These are phyloP conservation scores for Cercospora brassicicola DNA, from an alignment of 2,329 filamentous ascomycete genomes.

Conservation along the genomic window DNA sequence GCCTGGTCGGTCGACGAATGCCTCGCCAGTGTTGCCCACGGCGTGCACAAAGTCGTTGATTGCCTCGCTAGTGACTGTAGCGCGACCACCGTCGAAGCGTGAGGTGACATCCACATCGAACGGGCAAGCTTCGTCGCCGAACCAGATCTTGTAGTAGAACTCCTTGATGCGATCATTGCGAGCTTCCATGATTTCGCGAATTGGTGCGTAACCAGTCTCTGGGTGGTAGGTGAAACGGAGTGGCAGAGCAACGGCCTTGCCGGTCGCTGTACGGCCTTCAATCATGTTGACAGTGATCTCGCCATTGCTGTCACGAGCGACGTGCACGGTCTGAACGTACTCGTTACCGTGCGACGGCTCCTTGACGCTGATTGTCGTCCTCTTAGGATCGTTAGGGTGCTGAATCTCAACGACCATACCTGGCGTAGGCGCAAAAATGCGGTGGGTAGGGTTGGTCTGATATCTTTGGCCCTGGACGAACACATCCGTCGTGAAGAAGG, in stretches of 20 bases:
- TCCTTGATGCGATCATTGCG: constrained; percentile 99
- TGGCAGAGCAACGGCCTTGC: constrained; percentile 76
- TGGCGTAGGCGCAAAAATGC: constrained; percentile 81
- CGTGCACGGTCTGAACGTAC: constrained; percentile 83
- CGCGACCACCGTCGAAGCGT: constrained; percentile 84
- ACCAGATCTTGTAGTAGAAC: constrained; percentile 99
- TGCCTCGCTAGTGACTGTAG: constrained; percentile 83
- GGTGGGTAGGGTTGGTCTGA: constrained; percentile 91
- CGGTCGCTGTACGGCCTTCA: constrained; percentile 85
- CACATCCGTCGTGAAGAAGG: constrained; percentile 88
- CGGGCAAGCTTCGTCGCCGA: constrained; percentile 79
- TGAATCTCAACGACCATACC: constrained; percentile 88
- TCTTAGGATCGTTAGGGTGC: constrained; percentile 75
- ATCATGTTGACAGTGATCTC: constrained; percentile 88
- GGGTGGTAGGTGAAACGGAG: constrained; percentile 92
- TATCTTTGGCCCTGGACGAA: constrained; percentile 95
- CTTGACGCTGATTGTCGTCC: constrained; percentile 81
- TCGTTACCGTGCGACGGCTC: constrained; percentile 85
- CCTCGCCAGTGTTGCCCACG: constrained; percentile 95
- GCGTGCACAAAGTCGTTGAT: constrained; percentile 99
- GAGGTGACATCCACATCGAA: constrained; percentile 83
- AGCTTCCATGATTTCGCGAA: constrained; percentile 91
- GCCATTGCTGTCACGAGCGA: constrained; percentile 70
- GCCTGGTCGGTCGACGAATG: constrained; percentile 91
- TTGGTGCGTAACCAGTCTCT: constrained; percentile 94